Base-by-base conservation (phyloP, 441 rosid genomes). In the Monsonia emarginata region DNA sequence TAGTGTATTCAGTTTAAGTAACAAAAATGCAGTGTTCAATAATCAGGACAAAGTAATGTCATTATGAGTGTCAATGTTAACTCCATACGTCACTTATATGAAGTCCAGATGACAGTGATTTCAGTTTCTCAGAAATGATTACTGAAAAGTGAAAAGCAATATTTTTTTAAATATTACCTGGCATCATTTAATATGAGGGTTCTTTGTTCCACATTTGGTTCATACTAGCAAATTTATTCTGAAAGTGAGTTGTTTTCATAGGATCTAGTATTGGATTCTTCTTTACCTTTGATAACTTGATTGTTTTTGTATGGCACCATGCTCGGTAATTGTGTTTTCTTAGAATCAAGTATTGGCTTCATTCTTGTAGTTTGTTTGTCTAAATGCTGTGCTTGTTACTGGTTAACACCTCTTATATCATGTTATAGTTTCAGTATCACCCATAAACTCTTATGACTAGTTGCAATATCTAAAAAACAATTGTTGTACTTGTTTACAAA, bases 371-470 rank as follows among this genome's bases (percentile, higher is more conserved):
- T n/a, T n/a, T n/a, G 36, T 8, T 31, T 31, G 36, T 31, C 36
- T 31, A 31, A 31, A 8, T 31, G 36, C 36, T 3, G 7, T 40
- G 48, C 48, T 9, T 40, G 3, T 32, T 32, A 32, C 36, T 9
- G 36, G 36, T 4, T 32, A 32, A 32, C 36, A 32, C 7, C 8
- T 32, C 36, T 32, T 6, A 32, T 32, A 32, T 32, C 8, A 6
- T 4, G 36, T 9, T 32, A 32, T 32, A 32, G 5, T 4, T 9
- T n/a, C 13, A 28, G 25, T 25, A 24, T 65, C n/a, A n/a, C n/a
- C n/a, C n/a, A n/a, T n/a, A n/a, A n/a, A n/a, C n/a, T n/a, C n/a
- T 36, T 61, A 65, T 50, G 4, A 26, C 27, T 69, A 21, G 54
- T 65, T 11, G 28, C 46, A 24, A 25, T 36, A 1, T 16, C 18